phyloP scores from a whole-genome alignment of 176 grass and related monocot genomes.

The Lolium multiflorum region DNA sequence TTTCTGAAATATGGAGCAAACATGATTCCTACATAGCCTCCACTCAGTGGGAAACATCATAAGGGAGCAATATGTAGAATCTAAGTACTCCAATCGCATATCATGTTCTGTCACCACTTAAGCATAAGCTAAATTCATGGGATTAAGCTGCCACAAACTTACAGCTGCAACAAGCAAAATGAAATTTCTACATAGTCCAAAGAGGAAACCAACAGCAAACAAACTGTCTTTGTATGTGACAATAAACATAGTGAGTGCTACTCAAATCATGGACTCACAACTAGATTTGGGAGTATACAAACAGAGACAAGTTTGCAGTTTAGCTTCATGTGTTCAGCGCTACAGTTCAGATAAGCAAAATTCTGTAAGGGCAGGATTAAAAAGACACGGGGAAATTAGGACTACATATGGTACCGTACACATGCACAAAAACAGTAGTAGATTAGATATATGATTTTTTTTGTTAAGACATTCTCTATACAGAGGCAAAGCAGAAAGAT shows the following conservation, averaged over 20 bases:
- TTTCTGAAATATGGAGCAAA: constrained; percentile 33
- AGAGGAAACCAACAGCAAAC: neutral
- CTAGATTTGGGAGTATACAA: neutral
- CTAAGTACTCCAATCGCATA: neutral
- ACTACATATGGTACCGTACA: neutral
- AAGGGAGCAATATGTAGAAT: constrained; percentile 3
- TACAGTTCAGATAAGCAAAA: neutral
- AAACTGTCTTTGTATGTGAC: neutral
- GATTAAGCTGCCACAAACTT: neutral
- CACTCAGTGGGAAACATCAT: neutral
- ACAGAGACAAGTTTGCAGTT: neutral
- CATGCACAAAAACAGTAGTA: neutral
- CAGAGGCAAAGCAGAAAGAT: constrained; percentile 1
- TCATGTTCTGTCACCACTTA: neutral
- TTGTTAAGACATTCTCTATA: constrained; percentile 17
- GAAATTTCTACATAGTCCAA: neutral
- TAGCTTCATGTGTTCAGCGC: neutral
- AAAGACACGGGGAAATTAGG: neutral
- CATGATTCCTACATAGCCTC: constrained; percentile 26
- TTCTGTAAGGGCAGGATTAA: neutral
- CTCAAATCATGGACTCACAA: neutral
- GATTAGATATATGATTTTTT: neutral
- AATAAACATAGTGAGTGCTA: constrained; percentile 18
- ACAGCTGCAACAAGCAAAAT: constrained; percentile 19
- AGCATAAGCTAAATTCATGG: constrained; percentile 2